Evolutionary conservation across 176 grass and related monocot species (phyloP), one percentile per base, ranked within the genome.

Genomic region (sorghum (Sorghum bicolor)): DNA sequence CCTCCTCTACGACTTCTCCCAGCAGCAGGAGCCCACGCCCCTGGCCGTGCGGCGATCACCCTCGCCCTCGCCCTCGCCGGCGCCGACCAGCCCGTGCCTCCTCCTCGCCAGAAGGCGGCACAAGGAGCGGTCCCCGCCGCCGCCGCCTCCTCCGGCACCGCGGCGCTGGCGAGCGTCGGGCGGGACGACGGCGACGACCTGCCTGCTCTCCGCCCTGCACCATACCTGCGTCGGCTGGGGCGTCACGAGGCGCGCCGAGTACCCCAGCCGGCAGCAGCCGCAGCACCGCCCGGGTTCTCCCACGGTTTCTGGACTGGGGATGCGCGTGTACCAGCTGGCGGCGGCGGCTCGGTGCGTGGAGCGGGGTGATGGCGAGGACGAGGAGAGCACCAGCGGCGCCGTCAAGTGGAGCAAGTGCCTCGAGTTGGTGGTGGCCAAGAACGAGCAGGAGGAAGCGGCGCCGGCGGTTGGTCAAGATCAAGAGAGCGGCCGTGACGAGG

Each of bases 191-290:
- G 14, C 44, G 13, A 15, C 44, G 17, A 34, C 62, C 1, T 88
- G 81, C 76, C 84, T 73, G 41, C 70, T 96, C 67, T 72, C 80
- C 14, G 43, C 84, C 13, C 70, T 93, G 40, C 82, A 87, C 77
- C 57, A 87, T 72, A 63, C 79, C 65, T 64, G 64, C 63, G 22
- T 86, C 16, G 40, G 80, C 0, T 98, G 95, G 95, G 95, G 92
- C 34, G 82, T 70, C 3, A 73, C 87, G 19, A 76, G 79, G 75
- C 90, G 82, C 43, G 89, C 88, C 15, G 79, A 50, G 39, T 90
- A 88, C 83, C 74, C 86, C 14, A 8, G 3, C 22, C 40, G 77
- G 36, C 43, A 14, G 43, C 44, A 44, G 13, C 41, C 3, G 11
- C 44, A 16, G 0, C 40, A 11, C 68, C 69, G 24, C 52, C 50